These are phyloP conservation scores for Gnomoniopsis sp. DNA, from an alignment of 2,329 filamentous ascomycete species.

Conservation along the genomic window DNA sequence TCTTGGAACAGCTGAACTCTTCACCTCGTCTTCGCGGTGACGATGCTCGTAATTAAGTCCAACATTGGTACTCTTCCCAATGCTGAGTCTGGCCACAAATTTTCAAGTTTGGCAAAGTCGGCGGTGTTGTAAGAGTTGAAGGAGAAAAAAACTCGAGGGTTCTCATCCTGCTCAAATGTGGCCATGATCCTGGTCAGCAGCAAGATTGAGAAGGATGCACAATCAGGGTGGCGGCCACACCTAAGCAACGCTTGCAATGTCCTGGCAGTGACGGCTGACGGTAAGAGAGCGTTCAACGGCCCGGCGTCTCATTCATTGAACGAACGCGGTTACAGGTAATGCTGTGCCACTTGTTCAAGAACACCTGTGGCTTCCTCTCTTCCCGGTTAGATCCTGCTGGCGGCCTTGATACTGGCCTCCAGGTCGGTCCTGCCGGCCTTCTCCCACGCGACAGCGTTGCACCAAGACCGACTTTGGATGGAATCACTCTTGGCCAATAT, in stretches of 20 bases:
- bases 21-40: constrained; percentile 13
- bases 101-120: background rate
- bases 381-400: background rate
- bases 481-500: background rate
- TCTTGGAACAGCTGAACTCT: constrained; percentile 2
- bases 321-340: background rate
- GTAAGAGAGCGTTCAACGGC: background rate
- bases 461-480: background rate
- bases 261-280: background rate
- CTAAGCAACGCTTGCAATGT: background rate
- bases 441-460: background rate
- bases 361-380: background rate
- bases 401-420: background rate
- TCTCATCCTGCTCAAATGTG: background rate
- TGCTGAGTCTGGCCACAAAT: background rate
- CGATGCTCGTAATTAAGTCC: background rate
- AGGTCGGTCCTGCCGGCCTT: background rate
- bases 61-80: background rate
- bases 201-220: background rate
- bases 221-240: background rate
- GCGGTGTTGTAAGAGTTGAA: background rate
- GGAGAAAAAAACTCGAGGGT: background rate
- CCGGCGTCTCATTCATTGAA: background rate
- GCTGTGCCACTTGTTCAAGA: background rate
- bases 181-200: background rate